phyloP scores from a whole-genome alignment of 2,329 filamentous ascomycete genomes.

The Rasamsonia emersonii region DNA sequence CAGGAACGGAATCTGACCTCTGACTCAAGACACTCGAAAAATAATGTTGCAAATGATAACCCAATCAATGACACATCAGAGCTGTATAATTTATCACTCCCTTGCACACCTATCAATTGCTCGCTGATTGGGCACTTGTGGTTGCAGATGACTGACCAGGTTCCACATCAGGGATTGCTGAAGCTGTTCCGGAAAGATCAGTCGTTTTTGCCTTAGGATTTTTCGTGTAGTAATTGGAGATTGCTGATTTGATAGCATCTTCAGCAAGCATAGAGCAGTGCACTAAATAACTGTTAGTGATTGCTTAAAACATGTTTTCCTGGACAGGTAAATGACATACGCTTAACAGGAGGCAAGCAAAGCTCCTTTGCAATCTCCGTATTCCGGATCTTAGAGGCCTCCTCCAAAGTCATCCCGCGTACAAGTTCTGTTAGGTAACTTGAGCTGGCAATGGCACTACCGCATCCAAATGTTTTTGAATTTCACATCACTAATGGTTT shows the following conservation, averaged over 20 bases:
- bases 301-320: conserved; percentile 2
- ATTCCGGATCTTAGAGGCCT: conserved; percentile 87
- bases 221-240: conserved; percentile 85
- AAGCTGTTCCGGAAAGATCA: conserved; percentile 69
- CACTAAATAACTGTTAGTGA: conserved; percentile 40
- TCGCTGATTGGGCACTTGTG: too few relatives aligned
- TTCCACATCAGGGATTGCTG: too few relatives aligned
- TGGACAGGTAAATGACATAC: conserved; percentile 33
- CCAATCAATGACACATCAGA: too few relatives aligned
- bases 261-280: conserved; percentile 91
- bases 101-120: too few relatives aligned
- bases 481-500: conserved; percentile 88
- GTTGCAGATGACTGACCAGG: too few relatives aligned
- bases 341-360: conserved; percentile 77
- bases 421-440: conserved; percentile 83
- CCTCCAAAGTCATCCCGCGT: conserved; percentile 50
- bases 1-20: too few relatives aligned
- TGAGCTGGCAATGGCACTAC: conserved; percentile 86
- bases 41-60: too few relatives aligned
- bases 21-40: too few relatives aligned
- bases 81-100: too few relatives aligned
- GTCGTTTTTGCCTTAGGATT: conserved; percentile 69
- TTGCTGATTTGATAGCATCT: conserved; percentile 86
- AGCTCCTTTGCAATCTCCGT: conserved; percentile 97
- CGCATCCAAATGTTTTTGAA: conserved; percentile 98